These are phyloP conservation scores for Uronychia binucleata DNA, from an alignment of 73 alveolate genomes.

Conservation along the genomic window DNA sequence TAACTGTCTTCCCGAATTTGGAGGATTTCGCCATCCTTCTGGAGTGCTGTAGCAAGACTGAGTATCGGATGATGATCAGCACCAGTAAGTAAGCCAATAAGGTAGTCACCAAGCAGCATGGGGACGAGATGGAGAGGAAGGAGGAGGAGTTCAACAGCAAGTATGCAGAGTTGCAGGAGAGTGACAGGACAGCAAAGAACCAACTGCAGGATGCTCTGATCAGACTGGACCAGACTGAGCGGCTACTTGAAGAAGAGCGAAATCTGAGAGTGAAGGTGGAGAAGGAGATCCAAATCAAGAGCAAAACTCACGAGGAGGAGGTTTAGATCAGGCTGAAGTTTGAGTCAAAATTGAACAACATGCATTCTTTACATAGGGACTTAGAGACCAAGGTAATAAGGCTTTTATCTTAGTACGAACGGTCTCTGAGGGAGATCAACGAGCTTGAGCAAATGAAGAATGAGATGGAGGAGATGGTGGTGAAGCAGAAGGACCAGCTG, in stretches of 20 bases:
- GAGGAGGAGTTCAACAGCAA: slow-evolving; percentile 54
- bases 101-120: slow-evolving; percentile 36
- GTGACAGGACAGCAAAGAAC: slow-evolving; percentile 10
- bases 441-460: slow-evolving; percentile 19
- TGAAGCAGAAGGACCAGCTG: slow-evolving; percentile 31
- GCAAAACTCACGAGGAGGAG: slow-evolving; percentile 72
- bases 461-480: slow-evolving; percentile 18
- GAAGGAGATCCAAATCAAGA: slow-evolving; percentile 35
- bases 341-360: slow-evolving; percentile 63
- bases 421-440: slow-evolving; percentile 57
- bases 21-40: slow-evolving; percentile 63
- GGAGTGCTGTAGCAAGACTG: slow-evolving; percentile 63
- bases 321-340: slow-evolving; percentile 67
- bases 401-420: no score
- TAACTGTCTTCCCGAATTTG: slow-evolving; percentile 51
- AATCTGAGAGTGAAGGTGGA: slow-evolving; percentile 30
- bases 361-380: slow-evolving; percentile 66
- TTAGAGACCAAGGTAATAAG: slow-evolving; percentile 54
- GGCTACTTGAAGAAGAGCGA: slow-evolving; percentile 1
- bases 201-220: slow-evolving; percentile 3
- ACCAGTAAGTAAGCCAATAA: not conserved
- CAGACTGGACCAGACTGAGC: not conserved
- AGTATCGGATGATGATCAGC: slow-evolving; percentile 50
- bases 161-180: slow-evolving; percentile 32
- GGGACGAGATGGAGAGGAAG: slow-evolving; percentile 23